Percentiles rank a stretch among this genome's conserved stretches.
Evolutionary conservation across 73 alveolate species (phyloP).

Genomic region (Tetrahymena elliotti): DNA sequence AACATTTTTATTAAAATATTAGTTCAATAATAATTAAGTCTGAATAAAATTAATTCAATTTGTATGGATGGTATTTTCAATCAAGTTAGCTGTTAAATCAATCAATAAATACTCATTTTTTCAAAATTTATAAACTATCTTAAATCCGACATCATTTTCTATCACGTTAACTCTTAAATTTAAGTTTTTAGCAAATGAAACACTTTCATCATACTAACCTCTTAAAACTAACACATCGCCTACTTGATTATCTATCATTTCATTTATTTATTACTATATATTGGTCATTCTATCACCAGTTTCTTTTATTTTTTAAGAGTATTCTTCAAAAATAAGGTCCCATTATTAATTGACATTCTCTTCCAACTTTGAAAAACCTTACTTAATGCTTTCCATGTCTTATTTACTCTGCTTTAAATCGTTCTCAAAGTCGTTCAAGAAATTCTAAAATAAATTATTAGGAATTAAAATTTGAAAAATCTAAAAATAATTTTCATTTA

Average conservation of each 20-base stretch:
- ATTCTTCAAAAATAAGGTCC: neutral
- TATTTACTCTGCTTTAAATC: neutral
- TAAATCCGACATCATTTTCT: neutral
- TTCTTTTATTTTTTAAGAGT: neutral
- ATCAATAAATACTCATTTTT: too few relatives aligned
- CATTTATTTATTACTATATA: neutral
- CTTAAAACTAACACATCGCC: neutral
- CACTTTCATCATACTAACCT: neutral
- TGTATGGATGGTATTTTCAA: too few relatives aligned
- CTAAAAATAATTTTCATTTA: too few relatives aligned
- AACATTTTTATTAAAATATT: neutral
- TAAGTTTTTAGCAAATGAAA: neutral
- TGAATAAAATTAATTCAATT: too few relatives aligned
- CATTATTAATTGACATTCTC: neutral
- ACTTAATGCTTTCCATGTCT: neutral
- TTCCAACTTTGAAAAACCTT: neutral
- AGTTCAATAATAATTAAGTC: neutral
- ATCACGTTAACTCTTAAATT: neutral
- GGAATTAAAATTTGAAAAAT: neutral
- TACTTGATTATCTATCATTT: neutral
- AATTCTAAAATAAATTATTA: neutral
- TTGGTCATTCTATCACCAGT: neutral
- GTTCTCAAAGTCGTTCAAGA: neutral
- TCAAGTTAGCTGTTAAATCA: too few relatives aligned
- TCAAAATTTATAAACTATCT: neutral